A percentile compares a stretch with the other conserved stretches of the same genome.
Evolutionary conservation across 176 grass and related monocot species (phyloP).

Genomic region (Pharus latifolius): DNA sequence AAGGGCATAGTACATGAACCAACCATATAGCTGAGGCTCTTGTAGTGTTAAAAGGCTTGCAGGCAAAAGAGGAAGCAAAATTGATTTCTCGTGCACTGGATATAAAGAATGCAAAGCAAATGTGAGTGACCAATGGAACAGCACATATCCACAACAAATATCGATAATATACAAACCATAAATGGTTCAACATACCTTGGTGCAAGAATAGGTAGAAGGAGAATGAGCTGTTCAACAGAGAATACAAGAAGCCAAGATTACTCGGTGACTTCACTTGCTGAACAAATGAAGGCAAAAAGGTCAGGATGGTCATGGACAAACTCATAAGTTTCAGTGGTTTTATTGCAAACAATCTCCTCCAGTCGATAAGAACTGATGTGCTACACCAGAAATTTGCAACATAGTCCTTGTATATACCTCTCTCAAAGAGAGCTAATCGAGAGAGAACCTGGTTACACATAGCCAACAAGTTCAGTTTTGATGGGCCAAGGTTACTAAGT

Average conservation of each 20-base stretch:
- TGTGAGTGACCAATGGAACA: background rate
- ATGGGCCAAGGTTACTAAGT: background rate
- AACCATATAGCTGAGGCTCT: constrained; percentile 69
- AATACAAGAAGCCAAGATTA: constrained; percentile 75
- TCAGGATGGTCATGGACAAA: constrained; percentile 56
- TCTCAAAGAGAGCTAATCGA: constrained; percentile 86
- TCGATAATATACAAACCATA: background rate
- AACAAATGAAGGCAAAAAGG: constrained; percentile 85
- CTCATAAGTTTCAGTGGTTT: constrained; percentile 66
- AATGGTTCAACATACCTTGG: constrained; percentile 56
- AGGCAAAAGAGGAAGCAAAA: constrained; percentile 89
- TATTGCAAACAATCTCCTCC: constrained; percentile 69
- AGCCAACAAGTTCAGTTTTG: background rate
- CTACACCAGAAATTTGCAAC: constrained; percentile 98
- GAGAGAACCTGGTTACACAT: constrained; percentile 54
- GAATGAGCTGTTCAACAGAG: constrained; percentile 72
- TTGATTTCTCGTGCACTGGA: constrained; percentile 99
- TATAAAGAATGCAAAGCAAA: background rate
- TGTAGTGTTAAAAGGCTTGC: constrained; percentile 71
- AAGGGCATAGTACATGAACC: constrained; percentile 70
- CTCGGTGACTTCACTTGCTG: constrained; percentile 81
- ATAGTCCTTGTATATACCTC: constrained; percentile 92
- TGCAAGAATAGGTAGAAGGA: constrained; percentile 91
- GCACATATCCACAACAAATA: background rate
- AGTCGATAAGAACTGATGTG: constrained; percentile 84